Evolutionary conservation across 2,329 filamentous ascomycete species (phyloP).

Genomic region (Madurella mycetomatis): DNA sequence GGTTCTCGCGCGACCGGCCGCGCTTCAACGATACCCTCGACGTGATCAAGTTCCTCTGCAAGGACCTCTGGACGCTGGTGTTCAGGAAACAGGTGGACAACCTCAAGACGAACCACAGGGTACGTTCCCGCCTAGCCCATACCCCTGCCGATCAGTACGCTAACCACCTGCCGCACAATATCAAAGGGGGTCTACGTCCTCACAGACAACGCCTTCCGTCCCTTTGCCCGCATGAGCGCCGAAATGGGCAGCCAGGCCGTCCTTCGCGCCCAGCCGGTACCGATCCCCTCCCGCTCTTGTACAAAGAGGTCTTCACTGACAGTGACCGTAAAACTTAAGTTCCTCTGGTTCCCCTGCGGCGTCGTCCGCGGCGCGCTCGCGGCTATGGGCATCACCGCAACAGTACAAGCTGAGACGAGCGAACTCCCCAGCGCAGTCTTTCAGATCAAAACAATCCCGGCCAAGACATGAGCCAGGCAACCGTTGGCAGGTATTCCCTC

Average conservation of each 20-base stretch:
- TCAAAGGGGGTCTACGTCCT: slow-evolving; percentile 85
- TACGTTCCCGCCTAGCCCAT: slow-evolving; percentile 38
- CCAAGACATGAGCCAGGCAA: slow-evolving; percentile 48
- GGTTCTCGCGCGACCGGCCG: slow-evolving; percentile 77
- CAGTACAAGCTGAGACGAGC: slow-evolving; percentile 82
- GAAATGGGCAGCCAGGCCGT: slow-evolving; percentile 70
- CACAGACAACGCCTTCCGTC: slow-evolving; percentile 87
- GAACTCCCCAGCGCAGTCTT: slow-evolving; percentile 88
- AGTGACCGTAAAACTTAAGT: slow-evolving; percentile 49
- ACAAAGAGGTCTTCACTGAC: neutral
- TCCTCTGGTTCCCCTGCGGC: slow-evolving; percentile 92
- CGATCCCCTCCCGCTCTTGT: slow-evolving; percentile 1
- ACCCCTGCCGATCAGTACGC: slow-evolving; percentile 3
- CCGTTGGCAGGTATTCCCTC: no score
- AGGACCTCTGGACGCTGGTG: slow-evolving; percentile 91
- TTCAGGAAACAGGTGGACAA: slow-evolving; percentile 99
- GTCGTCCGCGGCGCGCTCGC: slow-evolving; percentile 87
- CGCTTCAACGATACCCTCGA: slow-evolving; percentile 90
- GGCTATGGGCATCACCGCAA: slow-evolving; percentile 86
- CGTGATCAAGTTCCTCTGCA: slow-evolving; percentile 97
- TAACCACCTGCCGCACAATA: slow-evolving; percentile 4
- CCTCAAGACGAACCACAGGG: slow-evolving; percentile 93
- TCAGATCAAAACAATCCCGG: slow-evolving; percentile 81
- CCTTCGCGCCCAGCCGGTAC: slow-evolving; percentile 69
- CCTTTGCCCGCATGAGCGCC: slow-evolving; percentile 84